Base-by-base conservation (phyloP, 1,284 basidiomycete genomes). In the Irpex sp. region DNA sequence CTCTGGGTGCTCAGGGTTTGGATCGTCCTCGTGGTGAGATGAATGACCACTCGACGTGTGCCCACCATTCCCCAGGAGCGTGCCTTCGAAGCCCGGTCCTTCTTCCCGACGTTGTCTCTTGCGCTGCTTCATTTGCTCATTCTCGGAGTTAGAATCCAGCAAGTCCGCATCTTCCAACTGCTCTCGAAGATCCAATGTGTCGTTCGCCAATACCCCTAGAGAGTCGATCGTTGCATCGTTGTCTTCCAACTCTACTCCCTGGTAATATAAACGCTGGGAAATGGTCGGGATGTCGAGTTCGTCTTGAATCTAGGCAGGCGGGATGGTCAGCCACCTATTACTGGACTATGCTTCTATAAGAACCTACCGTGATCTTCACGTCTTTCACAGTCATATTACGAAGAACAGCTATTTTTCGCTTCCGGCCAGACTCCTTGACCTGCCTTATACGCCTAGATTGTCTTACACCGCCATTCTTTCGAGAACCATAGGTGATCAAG, bases 351-450 rank as follows among this genome's bases (percentile, higher is more conserved):
- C 21, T 40, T 15, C 26, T 8, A 26, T 38, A 55, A 38, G 9
- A 19, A 19, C 84, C 61, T 62, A 92, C 91, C 79, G 83, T 78
- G 59, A 90, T 72, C 72, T 92, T 93, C 67, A 94, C 83, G 8
- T 92, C 89, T 71, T 89, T 92, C 61, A 94, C 80, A 0, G 87
- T 86, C 67, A 84, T 91, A 17, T 76, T 73, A 72, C 89, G 92
- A 48, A 78, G 79, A 56, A 93, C 81, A 11, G 74, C 80, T 57
- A 93, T 72, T 65, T 75, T 82, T 59, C 77, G 78, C 62, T 79
- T 77, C 67, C 83, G 81, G 5, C 79, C 81, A 54, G 79, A 74
- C 62, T 82, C 79, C 70, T 81, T 83, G 2, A 76, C 78, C 70
- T 84, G 82, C 57, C 85, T 83, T 52, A 92, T 78, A 34, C 90